A percentile compares a stretch with the other conserved stretches of the same genome.
Conservation (phyloP, 1,139 yeast species). For the Meyerozyma guilliermondii region DNA sequence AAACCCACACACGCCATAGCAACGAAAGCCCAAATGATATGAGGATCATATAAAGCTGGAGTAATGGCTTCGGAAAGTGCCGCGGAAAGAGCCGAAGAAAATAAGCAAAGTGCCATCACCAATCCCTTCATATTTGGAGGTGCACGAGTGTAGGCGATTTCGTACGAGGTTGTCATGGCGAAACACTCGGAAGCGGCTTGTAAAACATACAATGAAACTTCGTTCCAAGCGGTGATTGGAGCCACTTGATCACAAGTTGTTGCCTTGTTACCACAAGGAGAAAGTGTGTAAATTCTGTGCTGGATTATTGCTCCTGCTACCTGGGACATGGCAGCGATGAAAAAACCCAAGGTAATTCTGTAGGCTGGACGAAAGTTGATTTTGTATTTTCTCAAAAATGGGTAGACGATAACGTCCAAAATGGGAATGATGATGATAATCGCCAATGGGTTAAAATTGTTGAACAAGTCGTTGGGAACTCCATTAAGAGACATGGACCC, state of each 20-base stretch:
- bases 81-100: conserved; percentile 56
- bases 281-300: conserved; percentile 26
- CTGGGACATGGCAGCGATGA: conserved; percentile 32
- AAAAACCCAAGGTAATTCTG: conserved; percentile 33
- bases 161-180: conserved; percentile 63
- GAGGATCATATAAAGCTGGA: conserved; percentile 50
- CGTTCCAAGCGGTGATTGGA: conserved; percentile 56
- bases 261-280: conserved; percentile 39
- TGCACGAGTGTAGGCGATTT: conserved; percentile 65
- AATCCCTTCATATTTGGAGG: conserved; percentile 65
- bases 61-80: conserved; percentile 54
- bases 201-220: conserved; percentile 44
- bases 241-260: conserved; percentile 44
- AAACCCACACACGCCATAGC: conserved; percentile 45
- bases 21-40: conserved; percentile 51
- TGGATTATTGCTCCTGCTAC: conserved; percentile 39
- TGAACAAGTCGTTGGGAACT: conserved; percentile 67
- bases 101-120: conserved; percentile 61
- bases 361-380: conserved; percentile 34
- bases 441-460: conserved; percentile 64
- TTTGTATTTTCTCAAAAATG: conserved; percentile 46
- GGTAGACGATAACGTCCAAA: conserved; percentile 53
- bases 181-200: conserved; percentile 68
- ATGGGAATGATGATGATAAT: conserved; percentile 62
- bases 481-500: conserved; percentile 63